Base-by-base conservation (phyloP, 768 basidiomycete genomes). In the Nidularia pulvinata region DNA sequence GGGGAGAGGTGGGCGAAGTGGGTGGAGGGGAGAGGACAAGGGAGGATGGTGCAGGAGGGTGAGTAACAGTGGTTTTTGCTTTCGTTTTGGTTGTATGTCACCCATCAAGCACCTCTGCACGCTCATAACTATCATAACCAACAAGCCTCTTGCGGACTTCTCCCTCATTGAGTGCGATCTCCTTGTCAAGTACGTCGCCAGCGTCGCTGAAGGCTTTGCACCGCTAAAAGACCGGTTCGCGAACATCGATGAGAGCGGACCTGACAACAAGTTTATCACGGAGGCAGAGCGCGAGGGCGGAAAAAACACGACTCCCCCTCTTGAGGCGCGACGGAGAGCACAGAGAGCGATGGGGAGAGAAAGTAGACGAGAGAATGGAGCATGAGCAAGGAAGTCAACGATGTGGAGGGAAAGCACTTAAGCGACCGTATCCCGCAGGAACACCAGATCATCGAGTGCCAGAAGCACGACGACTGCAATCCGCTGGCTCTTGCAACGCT, bases 31-130 rank as follows among this genome's bases (percentile, higher is more conserved):
- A 73, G 75, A 1, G 88, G 82, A 51, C 69, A 73, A 5, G 71
- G 79, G 52, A 65, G 75, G n/a, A 89, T 94, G 46, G 74, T 77
- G 34, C 72, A 85, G 54, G 39, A 42, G 39, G 39, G 39, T 42
- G 39, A 42, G 39, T 42, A 11, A 11, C 5, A 42, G 11, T 42
- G 11, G 13, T 42, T 16, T 42, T 13, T 16, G 11, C 2, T 42
- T 16, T 42, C 33, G 56, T 2, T 47, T 19, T 11, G 7, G 46
- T 13, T 7, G 11, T 42, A 6, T 43, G 16, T 5, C 55, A 90
- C 92, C 93, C 16, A 82, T 89, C 46, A 80, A 80, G 52, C 92
- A 98, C 69, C 82, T 98, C n/a, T 91, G 95, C 58, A 95, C 93
- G 0, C 82, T 98, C 47, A 76, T 91, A 54, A 82, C 83, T 43